These are phyloP conservation scores for Ilyonectria robusta DNA, from an alignment of 2,329 filamentous ascomycete genomes.

Conservation along the genomic window DNA sequence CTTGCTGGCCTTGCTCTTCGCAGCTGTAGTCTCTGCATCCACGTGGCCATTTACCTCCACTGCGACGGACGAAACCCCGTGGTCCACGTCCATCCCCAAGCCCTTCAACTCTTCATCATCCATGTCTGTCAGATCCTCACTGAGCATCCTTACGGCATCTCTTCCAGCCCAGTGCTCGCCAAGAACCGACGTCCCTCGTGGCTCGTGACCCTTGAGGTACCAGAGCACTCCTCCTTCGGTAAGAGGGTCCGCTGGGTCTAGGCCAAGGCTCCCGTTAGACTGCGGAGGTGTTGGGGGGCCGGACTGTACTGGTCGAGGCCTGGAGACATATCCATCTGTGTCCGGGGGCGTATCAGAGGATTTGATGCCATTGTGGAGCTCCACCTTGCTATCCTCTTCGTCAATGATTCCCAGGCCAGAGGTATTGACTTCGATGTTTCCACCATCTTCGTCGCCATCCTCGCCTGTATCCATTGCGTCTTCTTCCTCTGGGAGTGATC, in stretches of 20 bases:
- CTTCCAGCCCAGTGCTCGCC: constrained; percentile 77
- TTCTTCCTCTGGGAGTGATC: constrained; percentile 44
- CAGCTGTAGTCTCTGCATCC: constrained; percentile 36
- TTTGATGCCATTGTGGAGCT: constrained; percentile 40
- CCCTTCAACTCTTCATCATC: constrained; percentile 91
- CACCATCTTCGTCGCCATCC: constrained; percentile 52
- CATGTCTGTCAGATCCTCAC: constrained; percentile 91
- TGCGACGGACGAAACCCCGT: constrained; percentile 50
- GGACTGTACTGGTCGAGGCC: constrained; percentile 49
- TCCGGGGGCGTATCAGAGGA: constrained; percentile 63
- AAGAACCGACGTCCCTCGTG: constrained; percentile 82
- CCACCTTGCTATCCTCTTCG: constrained; percentile 46
- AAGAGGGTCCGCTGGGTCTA: constrained; percentile 67
- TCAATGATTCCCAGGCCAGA: constrained; percentile 52
- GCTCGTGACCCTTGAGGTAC: constrained; percentile 88
- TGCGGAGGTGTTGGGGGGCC: constrained; percentile 77
- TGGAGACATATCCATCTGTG: constrained; percentile 61
- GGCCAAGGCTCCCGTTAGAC: constrained; percentile 71
- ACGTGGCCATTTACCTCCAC: constrained; percentile 46
- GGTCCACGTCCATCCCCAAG: constrained; percentile 69
- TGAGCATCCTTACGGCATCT: constrained; percentile 77
- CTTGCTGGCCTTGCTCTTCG: constrained; percentile 49
- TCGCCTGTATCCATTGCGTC: constrained; percentile 56
- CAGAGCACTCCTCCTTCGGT: constrained; percentile 86
- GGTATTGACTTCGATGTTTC: constrained; percentile 64